phyloP scores from a whole-genome alignment of 83 land plant genomes.

The Diphasiastrum complanatum region DNA sequence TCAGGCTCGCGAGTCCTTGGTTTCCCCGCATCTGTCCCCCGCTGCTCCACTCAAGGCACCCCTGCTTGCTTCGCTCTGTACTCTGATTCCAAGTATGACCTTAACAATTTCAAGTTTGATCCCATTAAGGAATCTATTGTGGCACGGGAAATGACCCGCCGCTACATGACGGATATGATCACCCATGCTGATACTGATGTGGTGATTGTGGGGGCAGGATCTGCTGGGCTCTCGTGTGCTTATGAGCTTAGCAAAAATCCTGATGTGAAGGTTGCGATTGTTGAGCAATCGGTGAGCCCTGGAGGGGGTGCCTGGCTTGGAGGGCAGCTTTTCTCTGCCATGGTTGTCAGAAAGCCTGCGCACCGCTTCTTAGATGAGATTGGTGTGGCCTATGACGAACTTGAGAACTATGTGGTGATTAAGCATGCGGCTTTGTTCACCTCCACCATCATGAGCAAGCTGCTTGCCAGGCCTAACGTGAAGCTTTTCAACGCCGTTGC shows the following conservation, averaged over 20 bases:
- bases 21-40: too few relatives aligned
- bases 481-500: slow-evolving; percentile 97
- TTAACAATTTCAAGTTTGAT: slow-evolving; percentile 49
- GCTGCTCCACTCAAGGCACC: too few relatives aligned
- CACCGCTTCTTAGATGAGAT: slow-evolving; percentile 80
- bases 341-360: slow-evolving; percentile 93
- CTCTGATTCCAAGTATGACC: slow-evolving; percentile 42
- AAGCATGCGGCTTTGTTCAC: slow-evolving; percentile 92
- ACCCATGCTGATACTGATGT: slow-evolving; percentile 91
- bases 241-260: slow-evolving; percentile 90
- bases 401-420: slow-evolving; percentile 73
- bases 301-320: slow-evolving; percentile 99
- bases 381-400: slow-evolving; percentile 68
- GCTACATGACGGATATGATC: slow-evolving; percentile 95
- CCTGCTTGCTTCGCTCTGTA: too few relatives aligned
- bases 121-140: slow-evolving; percentile 93
- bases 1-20: too few relatives aligned
- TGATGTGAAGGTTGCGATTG: slow-evolving; percentile 53
- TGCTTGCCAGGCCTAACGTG: slow-evolving; percentile 85
- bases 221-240: slow-evolving; percentile 85
- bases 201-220: slow-evolving; percentile 82
- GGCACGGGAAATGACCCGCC: slow-evolving; percentile 84
- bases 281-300: slow-evolving; percentile 94
- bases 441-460: slow-evolving; percentile 81
- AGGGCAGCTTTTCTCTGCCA: slow-evolving; percentile 91